phyloP scores from a whole-genome alignment of 805 yeast species.

The Millerozyma miso region DNA sequence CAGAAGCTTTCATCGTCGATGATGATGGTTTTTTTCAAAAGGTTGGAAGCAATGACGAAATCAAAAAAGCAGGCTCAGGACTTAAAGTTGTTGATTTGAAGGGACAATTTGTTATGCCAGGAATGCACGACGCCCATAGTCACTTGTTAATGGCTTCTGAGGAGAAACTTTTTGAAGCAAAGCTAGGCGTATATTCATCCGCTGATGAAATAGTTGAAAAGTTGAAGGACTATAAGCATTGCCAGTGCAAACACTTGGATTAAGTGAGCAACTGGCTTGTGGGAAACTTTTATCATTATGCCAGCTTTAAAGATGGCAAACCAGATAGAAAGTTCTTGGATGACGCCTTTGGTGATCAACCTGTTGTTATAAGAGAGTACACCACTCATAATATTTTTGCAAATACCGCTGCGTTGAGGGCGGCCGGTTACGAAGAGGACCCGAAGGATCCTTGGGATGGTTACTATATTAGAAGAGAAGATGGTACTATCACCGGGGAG shows the following conservation, averaged over 20 bases:
- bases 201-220: conserved; percentile 17
- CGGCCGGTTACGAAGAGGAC: conserved; percentile 21
- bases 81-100: conserved; percentile 16
- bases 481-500: conserved; percentile 22
- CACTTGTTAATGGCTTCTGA: conserved; percentile 20
- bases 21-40: conserved; percentile 14
- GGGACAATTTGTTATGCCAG: conserved; percentile 22
- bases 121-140: conserved; percentile 23
- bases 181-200: conserved; percentile 12
- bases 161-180: conserved; percentile 19
- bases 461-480: conserved; percentile 19
- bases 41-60: conserved; percentile 15
- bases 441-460: conserved; percentile 22
- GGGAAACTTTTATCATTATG: conserved; percentile 21
- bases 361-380: conserved; percentile 21
- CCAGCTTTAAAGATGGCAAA: conserved; percentile 16
- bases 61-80: conserved; percentile 8
- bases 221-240: conserved; percentile 14
- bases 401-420: conserved; percentile 21
- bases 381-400: conserved; percentile 22
- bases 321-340: conserved; percentile 21
- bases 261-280: conserved; percentile 20
- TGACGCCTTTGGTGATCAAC: conserved; percentile 23
- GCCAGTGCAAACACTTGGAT: conserved; percentile 13
- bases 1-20: conserved; percentile 17